Evolutionary conservation across 2,329 filamentous ascomycete species (phyloP).

Genomic region (Aspergillus ibericus): DNA sequence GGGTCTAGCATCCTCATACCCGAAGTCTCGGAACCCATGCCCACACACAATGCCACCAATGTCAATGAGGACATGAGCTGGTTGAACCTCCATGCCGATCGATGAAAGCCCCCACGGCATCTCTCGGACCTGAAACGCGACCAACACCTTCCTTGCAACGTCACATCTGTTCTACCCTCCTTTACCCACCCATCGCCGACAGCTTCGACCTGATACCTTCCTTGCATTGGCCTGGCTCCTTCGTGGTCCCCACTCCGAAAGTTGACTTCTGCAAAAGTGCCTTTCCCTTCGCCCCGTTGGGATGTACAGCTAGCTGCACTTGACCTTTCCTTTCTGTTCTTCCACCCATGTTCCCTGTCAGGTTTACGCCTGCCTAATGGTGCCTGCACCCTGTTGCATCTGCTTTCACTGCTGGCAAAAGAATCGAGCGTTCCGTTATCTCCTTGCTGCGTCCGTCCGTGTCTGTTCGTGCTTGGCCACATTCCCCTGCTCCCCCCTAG

Average conservation of each 20-base stretch:
- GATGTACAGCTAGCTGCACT: conserved; percentile 15
- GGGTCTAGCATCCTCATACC: conserved; percentile 38
- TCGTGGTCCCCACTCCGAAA: background rate
- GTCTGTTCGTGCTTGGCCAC: background rate
- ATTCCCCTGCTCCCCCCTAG: background rate
- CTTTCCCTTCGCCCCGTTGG: background rate
- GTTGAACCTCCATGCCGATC: conserved; percentile 41
- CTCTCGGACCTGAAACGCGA: background rate
- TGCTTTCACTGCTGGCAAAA: conserved; percentile 1
- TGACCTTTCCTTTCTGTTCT: background rate
- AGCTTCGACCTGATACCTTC: background rate
- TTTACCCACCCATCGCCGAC: background rate
- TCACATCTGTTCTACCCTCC: background rate
- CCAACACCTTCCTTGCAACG: background rate
- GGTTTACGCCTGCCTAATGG: background rate
- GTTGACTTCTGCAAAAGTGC: conserved; percentile 7
- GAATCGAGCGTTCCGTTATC: background rate
- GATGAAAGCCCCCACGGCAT: conserved; percentile 12
- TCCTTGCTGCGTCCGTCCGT: background rate
- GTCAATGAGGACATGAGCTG: conserved; percentile 47
- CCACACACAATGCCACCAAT: conserved; percentile 18
- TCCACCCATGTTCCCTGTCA: background rate
- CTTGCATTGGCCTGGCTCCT: background rate
- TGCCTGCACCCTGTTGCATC: background rate
- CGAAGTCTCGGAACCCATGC: conserved; percentile 26